Conservation (phyloP, 352 stramenopile genomes). For the Globisporangium heterothallicum region DNA sequence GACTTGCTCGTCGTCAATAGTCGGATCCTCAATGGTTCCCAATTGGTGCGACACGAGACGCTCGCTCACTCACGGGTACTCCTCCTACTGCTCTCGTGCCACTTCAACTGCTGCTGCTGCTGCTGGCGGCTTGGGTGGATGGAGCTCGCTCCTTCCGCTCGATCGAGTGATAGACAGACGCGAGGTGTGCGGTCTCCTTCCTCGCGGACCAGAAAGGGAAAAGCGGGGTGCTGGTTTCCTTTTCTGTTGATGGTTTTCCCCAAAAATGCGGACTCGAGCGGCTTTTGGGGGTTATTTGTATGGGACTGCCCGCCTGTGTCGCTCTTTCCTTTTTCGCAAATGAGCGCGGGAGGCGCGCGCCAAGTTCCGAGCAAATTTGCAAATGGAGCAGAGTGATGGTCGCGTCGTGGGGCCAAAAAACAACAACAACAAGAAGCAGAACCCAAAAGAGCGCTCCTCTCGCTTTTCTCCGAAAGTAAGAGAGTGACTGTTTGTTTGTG, state of each 20-base stretch:
- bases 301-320: constrained; percentile 15
- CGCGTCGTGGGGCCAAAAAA: neutral
- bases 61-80: neutral
- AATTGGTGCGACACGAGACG: constrained; percentile 1
- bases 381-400: constrained; percentile 16
- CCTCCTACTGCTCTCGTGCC: neutral
- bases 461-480: constrained; percentile 4
- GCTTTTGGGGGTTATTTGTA: neutral
- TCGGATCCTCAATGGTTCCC: constrained; percentile 43
- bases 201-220: neutral
- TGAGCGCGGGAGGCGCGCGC: constrained; percentile 27
- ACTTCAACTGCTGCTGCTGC: constrained; percentile 3
- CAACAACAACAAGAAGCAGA: neutral
- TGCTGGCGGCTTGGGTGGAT: neutral
- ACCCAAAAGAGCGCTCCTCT: too few relatives aligned
- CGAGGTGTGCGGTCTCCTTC: too few relatives aligned
- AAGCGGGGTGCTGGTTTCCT: too few relatives aligned
- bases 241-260: neutral
- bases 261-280: neutral
- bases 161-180: neutral
- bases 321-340: constrained; percentile 50
- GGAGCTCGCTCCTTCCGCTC: neutral
- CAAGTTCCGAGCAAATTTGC: constrained; percentile 13
- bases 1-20: constrained; percentile 26
- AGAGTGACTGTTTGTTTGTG: constrained; percentile 13